Evolutionary conservation across 352 stramenopile genomes (phyloP).

Genomic region (Phytophthora lateralis): DNA sequence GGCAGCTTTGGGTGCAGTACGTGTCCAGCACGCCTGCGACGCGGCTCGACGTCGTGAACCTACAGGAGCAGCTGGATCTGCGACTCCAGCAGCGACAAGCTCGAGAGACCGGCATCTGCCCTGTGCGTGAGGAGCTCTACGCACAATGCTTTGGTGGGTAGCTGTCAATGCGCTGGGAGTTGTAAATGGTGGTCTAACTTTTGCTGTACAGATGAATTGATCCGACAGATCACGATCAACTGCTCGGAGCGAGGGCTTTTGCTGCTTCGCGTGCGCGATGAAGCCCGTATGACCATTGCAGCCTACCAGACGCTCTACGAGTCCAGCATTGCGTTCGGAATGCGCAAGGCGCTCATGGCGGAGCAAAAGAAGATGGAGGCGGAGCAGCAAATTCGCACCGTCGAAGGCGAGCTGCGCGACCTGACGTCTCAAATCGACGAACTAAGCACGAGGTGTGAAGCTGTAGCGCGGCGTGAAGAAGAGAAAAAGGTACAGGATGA

Average conservation of each 20-base stretch:
- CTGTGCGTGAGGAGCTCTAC: conserved; percentile 92
- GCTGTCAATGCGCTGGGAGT: not conserved
- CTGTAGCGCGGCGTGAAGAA: conserved; percentile 64
- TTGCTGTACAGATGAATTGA: conserved; percentile 81
- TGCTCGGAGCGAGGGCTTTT: conserved; percentile 91
- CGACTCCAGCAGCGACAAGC: conserved; percentile 91
- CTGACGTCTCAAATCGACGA: conserved; percentile 84
- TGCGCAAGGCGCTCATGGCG: conserved; percentile 93
- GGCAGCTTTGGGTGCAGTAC: conserved; percentile 93
- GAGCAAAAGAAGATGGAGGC: conserved; percentile 92
- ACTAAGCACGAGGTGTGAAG: conserved; percentile 60
- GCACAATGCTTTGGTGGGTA: conserved; percentile 89
- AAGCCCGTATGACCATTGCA: conserved; percentile 92
- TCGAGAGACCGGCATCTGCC: conserved; percentile 93
- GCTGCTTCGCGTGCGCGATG: conserved; percentile 89
- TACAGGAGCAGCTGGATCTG: conserved; percentile 92
- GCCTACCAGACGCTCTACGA: conserved; percentile 95
- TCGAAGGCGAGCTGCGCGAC: conserved; percentile 81
- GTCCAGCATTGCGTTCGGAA: conserved; percentile 92
- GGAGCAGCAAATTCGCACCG: conserved; percentile 78
- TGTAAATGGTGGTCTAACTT: not conserved
- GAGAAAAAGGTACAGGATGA: conserved; percentile 74
- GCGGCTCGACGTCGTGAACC: conserved; percentile 91
- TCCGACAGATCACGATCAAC: conserved; percentile 94
- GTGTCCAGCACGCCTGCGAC: conserved; percentile 92